Conservation (phyloP, 179 eudicot genomes). For the Beta lomatogona region DNA sequence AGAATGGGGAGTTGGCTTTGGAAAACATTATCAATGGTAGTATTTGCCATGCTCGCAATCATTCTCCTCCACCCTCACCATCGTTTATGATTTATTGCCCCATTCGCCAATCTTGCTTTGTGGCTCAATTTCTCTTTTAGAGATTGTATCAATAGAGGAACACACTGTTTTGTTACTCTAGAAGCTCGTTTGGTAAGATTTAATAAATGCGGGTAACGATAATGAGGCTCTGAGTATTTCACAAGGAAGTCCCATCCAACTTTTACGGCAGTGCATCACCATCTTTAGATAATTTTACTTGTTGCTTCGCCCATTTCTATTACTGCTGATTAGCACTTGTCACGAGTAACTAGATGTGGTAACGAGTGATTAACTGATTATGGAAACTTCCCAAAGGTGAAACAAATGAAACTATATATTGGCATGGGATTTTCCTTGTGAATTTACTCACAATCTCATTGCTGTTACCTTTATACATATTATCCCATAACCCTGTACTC, state of each 20-base stretch:
- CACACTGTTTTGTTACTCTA: background rate
- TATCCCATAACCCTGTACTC: too few relatives aligned
- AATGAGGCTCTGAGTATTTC: background rate
- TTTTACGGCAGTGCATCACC: background rate
- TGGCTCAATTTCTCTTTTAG: background rate
- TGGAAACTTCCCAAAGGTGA: too few relatives aligned
- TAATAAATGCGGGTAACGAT: background rate
- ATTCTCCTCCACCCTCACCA: background rate
- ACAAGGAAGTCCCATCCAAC: background rate
- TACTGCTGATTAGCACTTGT: too few relatives aligned
- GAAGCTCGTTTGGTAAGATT: background rate
- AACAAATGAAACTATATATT: too few relatives aligned
- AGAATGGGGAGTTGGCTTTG: slow-evolving; percentile 94
- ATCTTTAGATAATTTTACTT: background rate
- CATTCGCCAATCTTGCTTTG: background rate
- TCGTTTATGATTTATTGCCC: background rate
- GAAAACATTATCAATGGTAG: slow-evolving; percentile 35
- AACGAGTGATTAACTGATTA: too few relatives aligned
- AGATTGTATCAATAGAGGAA: background rate
- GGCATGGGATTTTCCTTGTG: too few relatives aligned
- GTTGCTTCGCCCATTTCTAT: too few relatives aligned
- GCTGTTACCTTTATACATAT: too few relatives aligned
- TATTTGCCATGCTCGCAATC: background rate
- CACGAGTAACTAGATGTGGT: too few relatives aligned
- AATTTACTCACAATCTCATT: too few relatives aligned